Conservation (phyloP, 2,329 filamentous ascomycete species). For the Pyricularia sp. region DNA sequence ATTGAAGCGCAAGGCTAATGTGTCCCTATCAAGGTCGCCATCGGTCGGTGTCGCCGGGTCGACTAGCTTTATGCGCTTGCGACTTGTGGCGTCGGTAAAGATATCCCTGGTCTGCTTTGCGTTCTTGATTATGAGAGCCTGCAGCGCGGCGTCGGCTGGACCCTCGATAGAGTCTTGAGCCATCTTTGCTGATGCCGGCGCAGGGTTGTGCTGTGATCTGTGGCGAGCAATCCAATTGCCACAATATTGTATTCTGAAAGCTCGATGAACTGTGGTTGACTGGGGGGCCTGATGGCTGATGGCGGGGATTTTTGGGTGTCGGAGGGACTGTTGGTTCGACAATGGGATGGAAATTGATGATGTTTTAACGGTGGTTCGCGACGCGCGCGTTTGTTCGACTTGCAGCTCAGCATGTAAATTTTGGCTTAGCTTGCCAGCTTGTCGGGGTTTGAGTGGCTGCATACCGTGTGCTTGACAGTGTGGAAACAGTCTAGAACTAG, state of each 20-base stretch:
- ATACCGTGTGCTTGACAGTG: neutral
- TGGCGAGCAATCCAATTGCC: neutral
- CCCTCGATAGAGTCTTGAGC: constrained; percentile 19
- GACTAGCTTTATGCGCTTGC: constrained; percentile 24
- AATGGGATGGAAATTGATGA: neutral
- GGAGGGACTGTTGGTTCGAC: neutral
- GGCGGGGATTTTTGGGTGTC: neutral
- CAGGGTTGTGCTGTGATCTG: neutral
- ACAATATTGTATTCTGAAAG: neutral
- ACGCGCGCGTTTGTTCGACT: neutral
- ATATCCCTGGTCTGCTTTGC: constrained; percentile 29
- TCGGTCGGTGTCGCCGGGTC: constrained; percentile 23
- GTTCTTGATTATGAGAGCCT: constrained; percentile 29
- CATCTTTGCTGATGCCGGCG: constrained; percentile 14
- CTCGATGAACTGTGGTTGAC: neutral
- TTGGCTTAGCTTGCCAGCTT: neutral
- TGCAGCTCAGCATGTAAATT: neutral
- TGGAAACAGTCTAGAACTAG: neutral
- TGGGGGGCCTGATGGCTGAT: neutral
- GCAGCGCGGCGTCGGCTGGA: constrained; percentile 17
- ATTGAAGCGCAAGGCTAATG: constrained; percentile 48
- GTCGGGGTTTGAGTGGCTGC: neutral
- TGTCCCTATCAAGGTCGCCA: constrained; percentile 28
- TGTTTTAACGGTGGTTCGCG: neutral
- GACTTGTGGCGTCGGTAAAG: constrained; percentile 21